Evolutionary conservation across 1,139 yeast genomes (phyloP).

Genomic region (Pichia sp.): DNA sequence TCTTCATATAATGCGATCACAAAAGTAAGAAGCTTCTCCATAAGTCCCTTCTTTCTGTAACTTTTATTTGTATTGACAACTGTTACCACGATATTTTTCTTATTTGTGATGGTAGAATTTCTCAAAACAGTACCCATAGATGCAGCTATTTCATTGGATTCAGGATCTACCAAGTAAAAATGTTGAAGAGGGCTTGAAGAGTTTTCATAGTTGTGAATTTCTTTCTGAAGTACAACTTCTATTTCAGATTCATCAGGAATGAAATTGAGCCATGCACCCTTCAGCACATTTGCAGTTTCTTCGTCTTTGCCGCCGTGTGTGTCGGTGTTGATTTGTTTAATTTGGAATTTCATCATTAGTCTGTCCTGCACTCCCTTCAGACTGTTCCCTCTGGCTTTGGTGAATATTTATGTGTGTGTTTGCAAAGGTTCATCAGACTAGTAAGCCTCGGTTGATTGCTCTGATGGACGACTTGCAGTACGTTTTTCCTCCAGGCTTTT

Average conservation of each 20-base stretch:
- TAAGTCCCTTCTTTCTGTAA: constrained; percentile 10
- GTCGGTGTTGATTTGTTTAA: not conserved
- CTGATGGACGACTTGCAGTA: too few relatives aligned
- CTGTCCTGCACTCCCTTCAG: too few relatives aligned
- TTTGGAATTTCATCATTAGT: not conserved
- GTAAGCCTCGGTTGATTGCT: too few relatives aligned
- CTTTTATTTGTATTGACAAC: constrained; percentile 5
- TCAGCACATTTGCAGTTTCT: not conserved
- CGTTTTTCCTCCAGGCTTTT: too few relatives aligned
- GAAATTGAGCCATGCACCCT: not conserved
- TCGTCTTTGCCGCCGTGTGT: not conserved
- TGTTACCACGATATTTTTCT: constrained; percentile 7
- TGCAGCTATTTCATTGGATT: constrained; percentile 6
- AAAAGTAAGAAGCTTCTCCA: constrained; percentile 7
- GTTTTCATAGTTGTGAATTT: constrained; percentile 1
- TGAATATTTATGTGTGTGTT: too few relatives aligned
- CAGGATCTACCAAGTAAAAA: constrained; percentile 3
- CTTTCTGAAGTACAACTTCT: not conserved
- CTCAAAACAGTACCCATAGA: constrained; percentile 2
- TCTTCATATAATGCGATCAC: constrained; percentile 5
- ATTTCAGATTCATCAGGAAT: not conserved
- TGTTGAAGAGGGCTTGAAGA: constrained; percentile 1
- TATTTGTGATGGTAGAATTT: not conserved
- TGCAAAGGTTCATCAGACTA: too few relatives aligned
- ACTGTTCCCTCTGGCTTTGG: too few relatives aligned